Base-by-base conservation (phyloP, 2,329 filamentous ascomycete genomes). In the Verticillium tricorpus region DNA sequence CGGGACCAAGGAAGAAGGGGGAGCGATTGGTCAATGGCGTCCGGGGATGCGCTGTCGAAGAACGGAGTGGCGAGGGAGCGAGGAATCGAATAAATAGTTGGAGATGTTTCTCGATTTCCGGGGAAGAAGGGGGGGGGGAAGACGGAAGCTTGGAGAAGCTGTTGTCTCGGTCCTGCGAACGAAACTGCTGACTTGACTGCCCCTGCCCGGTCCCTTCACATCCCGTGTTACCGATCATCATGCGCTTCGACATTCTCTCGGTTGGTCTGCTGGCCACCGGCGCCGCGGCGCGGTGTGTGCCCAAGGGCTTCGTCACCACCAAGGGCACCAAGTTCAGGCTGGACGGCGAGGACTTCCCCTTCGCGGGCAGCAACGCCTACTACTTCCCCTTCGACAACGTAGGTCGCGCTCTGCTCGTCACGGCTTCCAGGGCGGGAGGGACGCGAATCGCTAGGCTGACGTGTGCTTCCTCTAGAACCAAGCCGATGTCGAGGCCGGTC, bases 321-420 rank as follows among this genome's bases (percentile, higher is more conserved):
- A 73, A 81, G 2, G 82, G 80, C 6, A 75, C 72, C 2, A 79
- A 80, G 62, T 85, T 86, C 70, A 73, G 80, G 69, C 76, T 86
- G 5, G 77, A 85, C 56, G 83, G 83, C 60, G 74, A 82, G 63
- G 77, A 81, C 63, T 85, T 85, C 67, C 79, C 83, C 70, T 85
- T 85, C 66, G 83, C 83, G 1, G 83, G 83, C 1, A 82, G 77
- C 64, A 86, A 85, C 69, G 83, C 82, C 12, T 85, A 85, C 64
- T 85, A 83, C 64, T 80, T 85, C 22, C 81, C 82, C 0, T 85
- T 85, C 69, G 78, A 76, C 60, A 78, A 81, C 19, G 81, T 83
- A 58, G 5, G 76, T 69, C 7, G 28, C 28, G 6, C 28, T n/a
- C 5, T 14, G 14, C 2, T n/a, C 8, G 37, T 39, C 37, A 5